phyloP scores from a whole-genome alignment of 805 yeast species.

The Saturnispora bothae region DNA sequence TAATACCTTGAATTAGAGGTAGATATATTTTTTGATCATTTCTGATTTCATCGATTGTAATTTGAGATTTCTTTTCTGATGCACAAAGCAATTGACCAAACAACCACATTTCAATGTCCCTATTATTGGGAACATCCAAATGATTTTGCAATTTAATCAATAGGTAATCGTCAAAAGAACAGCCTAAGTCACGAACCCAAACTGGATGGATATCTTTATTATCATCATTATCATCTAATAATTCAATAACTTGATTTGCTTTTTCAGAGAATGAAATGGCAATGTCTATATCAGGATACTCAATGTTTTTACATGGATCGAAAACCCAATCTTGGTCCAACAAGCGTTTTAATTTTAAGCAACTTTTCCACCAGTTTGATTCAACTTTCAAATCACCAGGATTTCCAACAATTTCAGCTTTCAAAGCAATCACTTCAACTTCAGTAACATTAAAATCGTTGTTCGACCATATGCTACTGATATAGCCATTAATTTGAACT shows the following conservation, averaged over 20 bases:
- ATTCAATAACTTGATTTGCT: background rate
- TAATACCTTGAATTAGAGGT: background rate
- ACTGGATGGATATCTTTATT: background rate
- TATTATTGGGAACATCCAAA: background rate
- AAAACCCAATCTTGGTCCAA: slow-evolving; percentile 2
- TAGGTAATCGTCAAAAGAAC: slow-evolving; percentile 4
- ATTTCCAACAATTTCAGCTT: slow-evolving; percentile 18
- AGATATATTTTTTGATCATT: background rate
- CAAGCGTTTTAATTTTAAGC: slow-evolving; percentile 17
- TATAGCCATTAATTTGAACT: slow-evolving; percentile 2
- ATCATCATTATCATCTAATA: background rate
- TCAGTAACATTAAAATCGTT: no score
- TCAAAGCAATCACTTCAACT: slow-evolving; percentile 26
- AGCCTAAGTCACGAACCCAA: slow-evolving; percentile 5
- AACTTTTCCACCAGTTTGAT: slow-evolving; percentile 28
- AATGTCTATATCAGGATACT: slow-evolving; percentile 1
- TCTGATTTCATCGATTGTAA: background rate
- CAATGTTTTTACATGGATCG: background rate
- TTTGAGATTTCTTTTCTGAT: background rate
- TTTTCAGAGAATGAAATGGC: background rate
- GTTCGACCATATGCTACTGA: background rate
- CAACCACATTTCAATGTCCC: background rate
- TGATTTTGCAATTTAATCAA: background rate
- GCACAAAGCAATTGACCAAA: background rate
- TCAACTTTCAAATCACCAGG: slow-evolving; percentile 21